A percentile compares a stretch with the other conserved stretches of the same genome.
Conservation (phyloP, 768 basidiomycete genomes). For the Kwoniella europaea region DNA sequence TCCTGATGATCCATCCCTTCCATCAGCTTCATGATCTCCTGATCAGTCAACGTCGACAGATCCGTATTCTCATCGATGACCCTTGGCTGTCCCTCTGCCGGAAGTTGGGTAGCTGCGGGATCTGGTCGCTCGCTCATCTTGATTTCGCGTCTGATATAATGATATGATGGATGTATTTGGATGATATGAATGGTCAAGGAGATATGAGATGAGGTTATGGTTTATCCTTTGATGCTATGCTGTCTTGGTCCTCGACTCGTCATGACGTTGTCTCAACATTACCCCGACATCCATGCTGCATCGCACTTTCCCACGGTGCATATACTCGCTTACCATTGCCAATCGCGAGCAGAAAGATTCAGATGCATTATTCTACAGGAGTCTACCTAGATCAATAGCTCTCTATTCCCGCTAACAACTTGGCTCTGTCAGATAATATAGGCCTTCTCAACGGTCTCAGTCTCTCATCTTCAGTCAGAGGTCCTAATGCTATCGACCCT, state of each 20-base stretch:
- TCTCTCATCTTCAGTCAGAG: constrained; percentile 25
- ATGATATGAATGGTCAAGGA: neutral
- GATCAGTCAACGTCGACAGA: constrained; percentile 54
- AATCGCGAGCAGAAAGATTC: neutral
- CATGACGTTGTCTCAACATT: too few relatives aligned
- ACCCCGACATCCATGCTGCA: too few relatives aligned
- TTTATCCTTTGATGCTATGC: too few relatives aligned
- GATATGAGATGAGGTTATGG: neutral
- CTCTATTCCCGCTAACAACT: constrained; percentile 24
- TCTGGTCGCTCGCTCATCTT: neutral
- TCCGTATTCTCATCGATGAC: constrained; percentile 57
- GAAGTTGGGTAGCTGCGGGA: neutral
- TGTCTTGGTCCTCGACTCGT: too few relatives aligned
- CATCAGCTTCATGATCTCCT: constrained; percentile 55
- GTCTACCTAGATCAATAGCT: constrained; percentile 1
- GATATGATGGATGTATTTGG: neutral
- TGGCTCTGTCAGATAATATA: constrained; percentile 22
- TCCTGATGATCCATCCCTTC: constrained; percentile 50
- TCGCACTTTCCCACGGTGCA: too few relatives aligned
- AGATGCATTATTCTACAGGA: too few relatives aligned
- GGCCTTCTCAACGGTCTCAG: constrained; percentile 13
- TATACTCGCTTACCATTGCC: too few relatives aligned
- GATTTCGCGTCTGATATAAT: neutral
- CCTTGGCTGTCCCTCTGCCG: constrained; percentile 5
- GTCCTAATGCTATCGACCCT: constrained; percentile 20